phyloP scores from a whole-genome alignment of 148 eudicot species.

The Fagopyrum tataricum region DNA sequence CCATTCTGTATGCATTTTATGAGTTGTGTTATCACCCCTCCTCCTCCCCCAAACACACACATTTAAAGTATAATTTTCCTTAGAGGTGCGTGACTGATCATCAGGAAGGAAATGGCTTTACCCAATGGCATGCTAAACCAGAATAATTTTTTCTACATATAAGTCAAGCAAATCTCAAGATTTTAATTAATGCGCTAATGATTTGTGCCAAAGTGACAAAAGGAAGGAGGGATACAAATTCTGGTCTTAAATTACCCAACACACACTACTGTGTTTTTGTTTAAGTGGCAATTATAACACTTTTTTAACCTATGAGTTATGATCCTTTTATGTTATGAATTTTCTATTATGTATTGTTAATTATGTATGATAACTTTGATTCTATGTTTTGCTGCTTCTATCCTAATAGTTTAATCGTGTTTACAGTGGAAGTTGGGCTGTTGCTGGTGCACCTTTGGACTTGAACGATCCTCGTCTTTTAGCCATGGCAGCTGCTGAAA shows the following conservation, averaged over 20 bases:
- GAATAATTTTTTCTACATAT: not conserved
- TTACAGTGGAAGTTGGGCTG: constrained; percentile 12
- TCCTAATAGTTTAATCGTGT: not conserved
- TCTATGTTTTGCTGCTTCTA: not conserved
- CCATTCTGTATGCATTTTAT: not conserved
- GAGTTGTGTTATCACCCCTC: not conserved
- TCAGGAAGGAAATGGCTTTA: not conserved
- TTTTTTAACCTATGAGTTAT: not conserved
- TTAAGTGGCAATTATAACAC: not conserved
- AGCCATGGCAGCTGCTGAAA: constrained; percentile 19
- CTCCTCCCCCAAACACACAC: too few relatives aligned
- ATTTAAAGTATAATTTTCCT: too few relatives aligned
- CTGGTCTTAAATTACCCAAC: not conserved
- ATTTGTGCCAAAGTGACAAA: too few relatives aligned
- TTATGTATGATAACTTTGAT: not conserved
- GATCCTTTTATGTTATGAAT: not conserved
- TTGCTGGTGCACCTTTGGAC: constrained; percentile 18
- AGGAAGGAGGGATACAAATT: too few relatives aligned
- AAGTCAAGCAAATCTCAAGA: too few relatives aligned
- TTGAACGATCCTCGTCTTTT: constrained; percentile 19
- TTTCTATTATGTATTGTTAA: not conserved
- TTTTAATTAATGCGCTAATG: too few relatives aligned
- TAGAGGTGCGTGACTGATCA: too few relatives aligned
- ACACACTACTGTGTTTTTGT: not conserved
- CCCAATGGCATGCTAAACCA: not conserved